A percentile compares a stretch with the other conserved stretches of the same genome.
phyloP scores from a whole-genome alignment of 2,329 filamentous ascomycete genomes.

The Huntiella savannae region DNA sequence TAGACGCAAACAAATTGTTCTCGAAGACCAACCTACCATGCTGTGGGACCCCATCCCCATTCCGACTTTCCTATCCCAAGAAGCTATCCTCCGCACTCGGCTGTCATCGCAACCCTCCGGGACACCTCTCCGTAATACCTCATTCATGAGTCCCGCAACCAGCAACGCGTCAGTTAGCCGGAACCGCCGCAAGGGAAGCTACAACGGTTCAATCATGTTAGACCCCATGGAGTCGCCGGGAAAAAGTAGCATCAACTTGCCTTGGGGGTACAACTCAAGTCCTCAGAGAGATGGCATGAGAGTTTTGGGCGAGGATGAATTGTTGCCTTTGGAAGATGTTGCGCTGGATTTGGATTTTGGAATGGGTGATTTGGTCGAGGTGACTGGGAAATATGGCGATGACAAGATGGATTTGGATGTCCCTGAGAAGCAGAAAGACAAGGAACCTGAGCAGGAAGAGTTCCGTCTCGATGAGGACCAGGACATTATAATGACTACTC shows the following conservation, averaged over 20 bases:
- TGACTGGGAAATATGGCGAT: not conserved
- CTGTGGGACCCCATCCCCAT: conserved; percentile 41
- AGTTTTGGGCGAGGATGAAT: conserved; percentile 11
- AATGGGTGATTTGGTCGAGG: not conserved
- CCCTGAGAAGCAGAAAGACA: not conserved
- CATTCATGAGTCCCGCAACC: conserved; percentile 8
- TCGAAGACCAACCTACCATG: conserved; percentile 72
- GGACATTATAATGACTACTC: conserved; percentile 1
- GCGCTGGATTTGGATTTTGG: conserved; percentile 11
- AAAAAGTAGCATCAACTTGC: conserved; percentile 5
- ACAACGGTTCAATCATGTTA: conserved; percentile 4
- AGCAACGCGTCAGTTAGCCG: not conserved
- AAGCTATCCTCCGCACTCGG: conserved; percentile 4
- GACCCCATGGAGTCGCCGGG: conserved; percentile 8
- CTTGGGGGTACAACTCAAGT: not conserved
- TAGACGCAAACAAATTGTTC: conserved; percentile 56
- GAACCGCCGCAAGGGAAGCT: not conserved
- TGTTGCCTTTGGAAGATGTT: conserved; percentile 12
- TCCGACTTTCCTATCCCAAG: conserved; percentile 26
- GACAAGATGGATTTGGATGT: conserved; percentile 3
- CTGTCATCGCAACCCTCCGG: not conserved
- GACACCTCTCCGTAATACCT: conserved; percentile 4
- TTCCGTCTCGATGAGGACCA: conserved; percentile 13
- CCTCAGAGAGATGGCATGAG: conserved; percentile 2
- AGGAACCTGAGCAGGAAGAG: conserved; percentile 10